Percentiles rank a stretch among this genome's conserved stretches.
Conservation (phyloP, 1,284 basidiomycete genomes). For the Earliella scabrosa region DNA sequence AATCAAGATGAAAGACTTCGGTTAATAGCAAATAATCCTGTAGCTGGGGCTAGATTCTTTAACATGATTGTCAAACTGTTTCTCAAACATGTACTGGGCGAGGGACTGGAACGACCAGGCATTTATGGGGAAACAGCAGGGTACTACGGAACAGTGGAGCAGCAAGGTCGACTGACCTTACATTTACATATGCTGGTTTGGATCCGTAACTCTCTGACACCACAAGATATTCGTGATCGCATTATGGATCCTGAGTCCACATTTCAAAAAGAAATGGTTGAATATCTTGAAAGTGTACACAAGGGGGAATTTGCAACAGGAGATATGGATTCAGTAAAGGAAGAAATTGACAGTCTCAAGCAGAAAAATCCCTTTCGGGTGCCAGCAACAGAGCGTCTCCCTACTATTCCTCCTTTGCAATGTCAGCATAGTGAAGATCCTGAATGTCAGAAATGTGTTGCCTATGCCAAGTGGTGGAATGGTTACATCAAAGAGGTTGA, state of each 20-base stretch:
- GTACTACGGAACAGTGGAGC: not conserved
- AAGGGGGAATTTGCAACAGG: not conserved
- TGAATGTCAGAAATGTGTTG: not conserved
- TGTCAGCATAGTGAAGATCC: not conserved
- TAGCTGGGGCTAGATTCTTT: too few relatives aligned
- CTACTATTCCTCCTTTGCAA: not conserved
- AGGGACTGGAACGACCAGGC: not conserved
- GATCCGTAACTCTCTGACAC: slow-evolving; percentile 17
- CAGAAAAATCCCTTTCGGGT: not conserved
- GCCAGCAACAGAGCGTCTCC: not conserved
- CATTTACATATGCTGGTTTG: slow-evolving; percentile 31
- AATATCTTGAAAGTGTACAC: too few relatives aligned
- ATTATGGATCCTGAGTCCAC: not conserved
- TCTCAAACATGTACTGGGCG: not conserved
- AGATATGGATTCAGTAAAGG: not conserved
- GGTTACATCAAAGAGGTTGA: too few relatives aligned
- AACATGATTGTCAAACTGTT: not conserved
- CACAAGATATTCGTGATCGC: not conserved
- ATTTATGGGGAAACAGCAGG: not conserved
- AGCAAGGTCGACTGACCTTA: not conserved
- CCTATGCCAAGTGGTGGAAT: not conserved
- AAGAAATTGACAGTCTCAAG: not conserved
- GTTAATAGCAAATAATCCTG: too few relatives aligned
- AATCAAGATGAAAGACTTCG: too few relatives aligned
- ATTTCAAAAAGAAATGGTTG: not conserved